A percentile compares a stretch with the other conserved stretches of the same genome.
Evolutionary conservation across 108 stramenopile genomes (phyloP).

Genomic region (Skeletonema marinoi): DNA sequence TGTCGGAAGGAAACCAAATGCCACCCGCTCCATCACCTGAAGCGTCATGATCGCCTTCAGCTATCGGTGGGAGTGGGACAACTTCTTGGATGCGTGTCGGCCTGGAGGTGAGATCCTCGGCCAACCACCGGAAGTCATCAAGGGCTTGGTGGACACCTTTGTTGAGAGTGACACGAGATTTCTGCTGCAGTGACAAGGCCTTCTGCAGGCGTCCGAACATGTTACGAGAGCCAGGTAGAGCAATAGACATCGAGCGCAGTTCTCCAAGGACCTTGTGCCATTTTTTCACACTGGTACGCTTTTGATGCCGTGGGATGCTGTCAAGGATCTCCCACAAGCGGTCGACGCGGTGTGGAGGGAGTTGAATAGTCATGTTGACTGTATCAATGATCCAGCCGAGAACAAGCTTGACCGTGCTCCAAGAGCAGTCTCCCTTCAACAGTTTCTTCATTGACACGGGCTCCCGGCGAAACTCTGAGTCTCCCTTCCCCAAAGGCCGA

Average conservation of each 20-base stretch:
- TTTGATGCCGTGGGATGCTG: not conserved
- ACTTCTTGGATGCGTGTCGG: constrained; percentile 50
- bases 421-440: constrained; percentile 19
- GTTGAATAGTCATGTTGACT: not conserved
- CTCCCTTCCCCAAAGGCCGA: constrained; percentile 6
- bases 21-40: constrained; percentile 42
- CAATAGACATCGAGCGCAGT: constrained; percentile 51
- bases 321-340: constrained; percentile 21
- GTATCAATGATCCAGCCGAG: constrained; percentile 36
- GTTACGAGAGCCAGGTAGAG: constrained; percentile 40
- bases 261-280: constrained; percentile 52
- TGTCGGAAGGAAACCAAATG: constrained; percentile 37
- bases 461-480: constrained; percentile 24
- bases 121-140: constrained; percentile 40
- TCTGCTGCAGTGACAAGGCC: constrained; percentile 18
- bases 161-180: not conserved
- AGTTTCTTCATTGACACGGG: constrained; percentile 47
- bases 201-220: constrained; percentile 45
- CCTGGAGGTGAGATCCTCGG: not conserved
- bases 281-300: constrained; percentile 1
- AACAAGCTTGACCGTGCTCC: constrained; percentile 12
- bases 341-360: constrained; percentile 27
- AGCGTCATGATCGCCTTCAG: constrained; percentile 46
- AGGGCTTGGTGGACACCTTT: constrained; percentile 18
- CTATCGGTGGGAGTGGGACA: constrained; percentile 32